Conservation (phyloP, 192 early-diverging fungal species). For the Glomus cerebriforme region DNA sequence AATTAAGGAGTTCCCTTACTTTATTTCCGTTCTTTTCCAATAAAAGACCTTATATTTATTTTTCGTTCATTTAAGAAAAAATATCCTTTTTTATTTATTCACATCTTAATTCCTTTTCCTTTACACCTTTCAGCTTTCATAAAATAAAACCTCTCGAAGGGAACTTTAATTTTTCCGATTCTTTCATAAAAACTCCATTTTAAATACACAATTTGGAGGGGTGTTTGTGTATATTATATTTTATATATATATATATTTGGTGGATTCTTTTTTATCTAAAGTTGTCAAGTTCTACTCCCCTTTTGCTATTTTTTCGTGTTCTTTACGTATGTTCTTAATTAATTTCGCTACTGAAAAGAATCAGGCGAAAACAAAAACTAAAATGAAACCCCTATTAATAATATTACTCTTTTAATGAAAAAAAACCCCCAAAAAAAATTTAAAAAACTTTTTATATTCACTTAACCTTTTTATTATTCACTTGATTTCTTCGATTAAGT, state of each 20-base stretch:
- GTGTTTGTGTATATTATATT: background rate
- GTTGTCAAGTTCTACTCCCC: background rate
- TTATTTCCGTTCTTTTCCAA: too few relatives aligned
- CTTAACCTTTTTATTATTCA: background rate
- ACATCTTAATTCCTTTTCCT: background rate
- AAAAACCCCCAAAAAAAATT: background rate
- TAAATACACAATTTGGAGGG: background rate
- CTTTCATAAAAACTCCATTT: background rate
- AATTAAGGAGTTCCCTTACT: background rate
- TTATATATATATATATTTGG: background rate
- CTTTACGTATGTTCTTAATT: background rate
- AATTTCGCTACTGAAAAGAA: too few relatives aligned
- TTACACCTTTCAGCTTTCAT: background rate
- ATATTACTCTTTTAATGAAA: background rate
- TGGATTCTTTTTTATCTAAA: background rate
- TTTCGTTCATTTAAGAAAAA: background rate
- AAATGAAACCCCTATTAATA: background rate
- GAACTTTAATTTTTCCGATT: background rate
- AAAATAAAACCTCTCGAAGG: background rate
- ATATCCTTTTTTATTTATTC: background rate
- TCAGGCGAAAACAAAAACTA: background rate
- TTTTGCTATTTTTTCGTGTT: background rate
- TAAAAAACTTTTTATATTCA: background rate
- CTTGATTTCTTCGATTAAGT: background rate
- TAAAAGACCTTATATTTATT: background rate